Evolutionary conservation across 2,329 filamentous ascomycete species (phyloP).

Genomic region (Tolypocladium endophyticum): DNA sequence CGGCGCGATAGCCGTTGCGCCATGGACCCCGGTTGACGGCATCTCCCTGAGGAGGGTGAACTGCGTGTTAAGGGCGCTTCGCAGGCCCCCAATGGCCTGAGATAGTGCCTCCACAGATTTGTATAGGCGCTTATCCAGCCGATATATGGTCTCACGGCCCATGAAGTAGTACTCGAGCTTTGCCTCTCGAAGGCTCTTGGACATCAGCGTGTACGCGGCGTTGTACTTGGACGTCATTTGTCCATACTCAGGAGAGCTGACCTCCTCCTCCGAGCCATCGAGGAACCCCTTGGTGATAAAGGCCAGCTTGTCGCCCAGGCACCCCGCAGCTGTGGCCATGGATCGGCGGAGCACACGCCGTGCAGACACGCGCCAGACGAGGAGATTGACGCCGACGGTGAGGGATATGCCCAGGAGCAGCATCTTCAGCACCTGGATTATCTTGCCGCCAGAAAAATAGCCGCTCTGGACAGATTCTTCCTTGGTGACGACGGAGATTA

Average conservation of each 20-base stretch:
- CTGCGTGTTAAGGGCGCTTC: slow-evolving; percentile 82
- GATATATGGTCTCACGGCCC: slow-evolving; percentile 70
- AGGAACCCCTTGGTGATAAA: slow-evolving; percentile 77
- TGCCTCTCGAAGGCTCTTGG: slow-evolving; percentile 71
- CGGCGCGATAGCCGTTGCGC: not conserved
- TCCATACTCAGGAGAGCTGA: slow-evolving; percentile 56
- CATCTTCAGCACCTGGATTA: slow-evolving; percentile 75
- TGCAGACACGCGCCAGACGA: slow-evolving; percentile 71
- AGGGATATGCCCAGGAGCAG: slow-evolving; percentile 65
- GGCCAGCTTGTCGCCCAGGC: slow-evolving; percentile 70
- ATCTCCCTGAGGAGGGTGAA: slow-evolving; percentile 70
- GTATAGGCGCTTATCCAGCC: slow-evolving; percentile 67
- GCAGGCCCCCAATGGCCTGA: slow-evolving; percentile 80
- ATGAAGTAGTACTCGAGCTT: slow-evolving; percentile 81
- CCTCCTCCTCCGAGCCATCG: slow-evolving; percentile 68
- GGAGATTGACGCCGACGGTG: slow-evolving; percentile 63
- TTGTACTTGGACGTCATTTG: slow-evolving; percentile 54
- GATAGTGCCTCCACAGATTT: slow-evolving; percentile 76
- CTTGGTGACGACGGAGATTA: slow-evolving; percentile 84
- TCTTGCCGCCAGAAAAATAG: slow-evolving; percentile 71
- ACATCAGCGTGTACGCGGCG: slow-evolving; percentile 57
- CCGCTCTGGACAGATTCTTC: slow-evolving; percentile 79
- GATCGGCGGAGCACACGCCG: slow-evolving; percentile 62
- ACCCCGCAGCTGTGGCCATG: slow-evolving; percentile 60
- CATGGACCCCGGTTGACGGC: slow-evolving; percentile 8